Evolutionary conservation across 257 asterid species (phyloP), one percentile per base, ranked within the genome.

Genomic region (Petunia axillaris): DNA sequence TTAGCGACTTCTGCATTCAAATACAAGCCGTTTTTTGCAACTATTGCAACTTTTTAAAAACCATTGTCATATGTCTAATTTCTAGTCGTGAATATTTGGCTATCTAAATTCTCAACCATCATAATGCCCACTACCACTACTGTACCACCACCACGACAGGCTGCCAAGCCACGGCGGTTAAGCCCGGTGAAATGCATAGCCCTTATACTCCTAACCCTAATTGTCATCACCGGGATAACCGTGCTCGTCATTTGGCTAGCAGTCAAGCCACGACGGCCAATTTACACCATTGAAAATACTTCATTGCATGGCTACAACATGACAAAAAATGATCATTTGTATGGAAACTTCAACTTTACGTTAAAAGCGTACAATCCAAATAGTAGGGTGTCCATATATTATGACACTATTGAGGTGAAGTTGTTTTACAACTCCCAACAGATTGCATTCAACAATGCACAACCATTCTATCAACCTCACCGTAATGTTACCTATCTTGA

Each of bases 391-490:
- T 92, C 99, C 0, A 64, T 95, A 0, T 93, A 95, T 91, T 93
- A 95, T 81, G 98, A 95, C 84, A 68, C 76, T 64, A 86, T 91
- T 50, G 96, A 93, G 53, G 91, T 85, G 2, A 89, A 83, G 8
- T 92, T 90, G 44, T 16, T 52, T 9, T 93, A 93, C 58, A 91
- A 89, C 79, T 93, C 88, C 14, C 88, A 84, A 79, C 77, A 44
- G 58, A 53, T 95, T 80, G 91, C 97, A 4, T 60, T 79, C 38
- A 85, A 85, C 73, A 64, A 80, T 25, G 87, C 89, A 0, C 86
- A 85, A n/a, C 94, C 98, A 1, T 95, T 95, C 59, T 79, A 88
- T 75, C 99, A 95, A 85, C 96, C 79, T 0, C 80, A 79, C 75
- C 75, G 87, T 60, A 90, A 91, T 5, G 93, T 92, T 10, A 90